These are phyloP conservation scores for Chrysoporthe deuterocubensis DNA, from an alignment of 2,329 filamentous ascomycete species.

Conservation along the genomic window DNA sequence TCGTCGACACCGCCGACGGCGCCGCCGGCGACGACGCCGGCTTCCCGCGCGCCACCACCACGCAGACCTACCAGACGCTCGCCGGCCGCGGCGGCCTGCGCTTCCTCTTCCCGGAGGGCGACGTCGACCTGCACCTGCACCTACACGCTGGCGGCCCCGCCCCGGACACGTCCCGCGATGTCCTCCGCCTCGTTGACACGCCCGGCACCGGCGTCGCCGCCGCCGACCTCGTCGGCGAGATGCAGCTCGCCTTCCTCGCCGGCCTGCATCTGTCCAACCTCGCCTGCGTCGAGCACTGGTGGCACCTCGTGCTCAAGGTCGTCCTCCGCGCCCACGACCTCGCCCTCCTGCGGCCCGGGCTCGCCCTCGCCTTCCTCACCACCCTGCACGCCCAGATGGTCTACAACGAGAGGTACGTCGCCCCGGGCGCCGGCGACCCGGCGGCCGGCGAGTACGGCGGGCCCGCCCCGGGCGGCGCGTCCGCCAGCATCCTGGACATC, in stretches of 20 bases:
- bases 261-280: slow-evolving; percentile 63
- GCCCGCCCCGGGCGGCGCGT: slow-evolving; percentile 12
- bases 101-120: slow-evolving; percentile 53
- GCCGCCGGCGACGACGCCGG: slow-evolving; percentile 48
- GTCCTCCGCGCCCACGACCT: slow-evolving; percentile 56
- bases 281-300: slow-evolving; percentile 66
- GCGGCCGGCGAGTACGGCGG: slow-evolving; percentile 8
- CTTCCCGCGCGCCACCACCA: slow-evolving; percentile 42
- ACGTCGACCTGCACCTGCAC: slow-evolving; percentile 49
- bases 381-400: slow-evolving; percentile 59
- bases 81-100: slow-evolving; percentile 44
- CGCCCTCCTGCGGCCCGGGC: slow-evolving; percentile 44
- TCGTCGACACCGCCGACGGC: slow-evolving; percentile 57
- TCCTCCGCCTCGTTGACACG: slow-evolving; percentile 46
- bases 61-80: slow-evolving; percentile 36
- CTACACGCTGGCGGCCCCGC: slow-evolving; percentile 32
- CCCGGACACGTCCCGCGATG: slow-evolving; percentile 53
- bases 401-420: slow-evolving; percentile 55
- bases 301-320: slow-evolving; percentile 56
- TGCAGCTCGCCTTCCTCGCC: slow-evolving; percentile 63
- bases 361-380: slow-evolving; percentile 53
- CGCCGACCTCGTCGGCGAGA: slow-evolving; percentile 59
- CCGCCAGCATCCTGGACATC: slow-evolving; percentile 38
- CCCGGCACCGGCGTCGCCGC: slow-evolving; percentile 34
- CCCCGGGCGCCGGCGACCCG: slow-evolving; percentile 31